Evolutionary conservation across 257 asterid species (phyloP).

Genomic region (Rehmannia glutinosa): DNA sequence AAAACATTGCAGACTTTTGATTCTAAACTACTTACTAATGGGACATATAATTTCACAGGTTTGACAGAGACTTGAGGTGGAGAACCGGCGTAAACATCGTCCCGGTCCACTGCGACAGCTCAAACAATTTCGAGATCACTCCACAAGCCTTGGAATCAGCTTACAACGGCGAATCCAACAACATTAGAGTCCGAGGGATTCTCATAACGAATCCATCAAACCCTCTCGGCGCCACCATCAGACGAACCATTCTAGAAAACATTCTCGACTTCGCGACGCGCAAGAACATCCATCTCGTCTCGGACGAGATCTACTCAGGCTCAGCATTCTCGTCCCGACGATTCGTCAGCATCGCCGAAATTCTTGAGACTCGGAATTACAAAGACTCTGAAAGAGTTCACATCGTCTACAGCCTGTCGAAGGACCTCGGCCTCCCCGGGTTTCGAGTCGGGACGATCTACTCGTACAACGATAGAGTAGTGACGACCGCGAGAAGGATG

Average conservation of each 20-base stretch:
- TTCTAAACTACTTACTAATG: no score
- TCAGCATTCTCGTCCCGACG: conserved; percentile 38
- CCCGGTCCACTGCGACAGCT: conserved; percentile 43
- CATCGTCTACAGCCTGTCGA: conserved; percentile 48
- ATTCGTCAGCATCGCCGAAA: conserved; percentile 41
- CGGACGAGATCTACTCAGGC: conserved; percentile 53
- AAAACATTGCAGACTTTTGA: no score
- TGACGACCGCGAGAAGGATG: conserved; percentile 47
- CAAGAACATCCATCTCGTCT: conserved; percentile 42
- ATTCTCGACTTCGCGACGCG: conserved; percentile 33
- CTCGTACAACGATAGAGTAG: conserved; percentile 43
- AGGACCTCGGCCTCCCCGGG: conserved; percentile 48
- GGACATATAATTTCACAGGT: conserved; percentile 27
- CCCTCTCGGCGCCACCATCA: conserved; percentile 46
- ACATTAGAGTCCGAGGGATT: conserved; percentile 27
- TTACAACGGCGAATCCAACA: conserved; percentile 23
- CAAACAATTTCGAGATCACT: conserved; percentile 41
- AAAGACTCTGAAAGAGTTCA: conserved; percentile 33
- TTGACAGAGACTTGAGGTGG: conserved; percentile 45
- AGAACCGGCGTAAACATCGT: conserved; percentile 45
- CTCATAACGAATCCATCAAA: conserved; percentile 54
- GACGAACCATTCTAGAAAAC: conserved; percentile 24
- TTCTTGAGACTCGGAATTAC: conserved; percentile 25
- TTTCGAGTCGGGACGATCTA: conserved; percentile 48
- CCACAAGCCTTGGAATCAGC: conserved; percentile 32